phyloP scores from a whole-genome alignment of 768 basidiomycete genomes.

The Imleria badia region DNA sequence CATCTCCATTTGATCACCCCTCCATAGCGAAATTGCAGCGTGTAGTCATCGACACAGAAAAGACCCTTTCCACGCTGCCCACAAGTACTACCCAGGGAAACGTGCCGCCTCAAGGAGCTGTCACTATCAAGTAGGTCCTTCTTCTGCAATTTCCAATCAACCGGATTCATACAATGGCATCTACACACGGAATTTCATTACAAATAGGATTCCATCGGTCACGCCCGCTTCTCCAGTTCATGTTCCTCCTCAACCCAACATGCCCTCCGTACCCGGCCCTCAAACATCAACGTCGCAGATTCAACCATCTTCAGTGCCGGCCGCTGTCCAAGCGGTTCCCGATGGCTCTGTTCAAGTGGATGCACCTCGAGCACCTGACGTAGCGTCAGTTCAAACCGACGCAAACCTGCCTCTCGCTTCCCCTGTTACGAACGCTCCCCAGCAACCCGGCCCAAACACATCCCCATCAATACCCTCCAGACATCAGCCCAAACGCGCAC shows the following conservation, averaged over 20 bases:
- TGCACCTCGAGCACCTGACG: background rate
- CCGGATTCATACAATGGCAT: conserved; percentile 1
- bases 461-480: conserved; percentile 7
- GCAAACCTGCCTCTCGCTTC: background rate
- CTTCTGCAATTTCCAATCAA: background rate
- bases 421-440: background rate
- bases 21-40: conserved; percentile 21
- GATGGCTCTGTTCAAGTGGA: background rate
- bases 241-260: background rate
- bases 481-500: conserved; percentile 29
- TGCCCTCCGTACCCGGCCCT: background rate
- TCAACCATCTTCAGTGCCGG: background rate
- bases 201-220: conserved; percentile 1
- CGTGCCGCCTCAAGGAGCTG: background rate
- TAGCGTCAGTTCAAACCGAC: background rate
- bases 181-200: background rate
- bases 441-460: background rate
- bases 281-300: background rate
- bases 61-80: background rate
- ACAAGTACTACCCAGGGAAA: background rate
- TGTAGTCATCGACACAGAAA: conserved; percentile 11
- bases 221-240: background rate
- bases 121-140: conserved; percentile 12
- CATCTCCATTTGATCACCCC: background rate
- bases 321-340: background rate